phyloP scores from a whole-genome alignment of 768 basidiomycete genomes.

The Xerocomus brunneocitrinus region DNA sequence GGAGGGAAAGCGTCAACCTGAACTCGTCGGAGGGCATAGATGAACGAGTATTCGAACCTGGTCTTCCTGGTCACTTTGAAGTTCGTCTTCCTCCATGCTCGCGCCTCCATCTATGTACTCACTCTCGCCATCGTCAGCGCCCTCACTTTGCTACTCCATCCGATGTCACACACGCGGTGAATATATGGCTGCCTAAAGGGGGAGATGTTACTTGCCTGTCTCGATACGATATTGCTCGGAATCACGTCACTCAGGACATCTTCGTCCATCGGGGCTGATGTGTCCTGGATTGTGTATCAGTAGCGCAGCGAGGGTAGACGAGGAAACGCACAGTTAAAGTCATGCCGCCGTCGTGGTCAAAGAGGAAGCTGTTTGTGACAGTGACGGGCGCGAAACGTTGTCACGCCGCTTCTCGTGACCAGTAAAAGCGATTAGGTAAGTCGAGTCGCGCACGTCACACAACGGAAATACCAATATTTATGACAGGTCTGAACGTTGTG shows the following conservation, averaged over 20 bases:
- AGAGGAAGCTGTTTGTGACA: conserved; percentile 16
- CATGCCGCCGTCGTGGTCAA: conserved; percentile 24
- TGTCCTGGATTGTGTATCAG: conserved; percentile 15
- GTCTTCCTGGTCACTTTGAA: conserved; percentile 50
- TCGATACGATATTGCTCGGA: conserved; percentile 86
- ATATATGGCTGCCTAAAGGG: conserved; percentile 3
- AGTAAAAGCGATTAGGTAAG: too few species aligned
- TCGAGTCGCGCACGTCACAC: too few species aligned
- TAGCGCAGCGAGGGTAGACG: background rate
- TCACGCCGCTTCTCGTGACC: conserved; percentile 4
- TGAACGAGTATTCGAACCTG: conserved; percentile 19
- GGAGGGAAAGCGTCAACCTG: background rate
- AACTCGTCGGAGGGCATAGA: conserved; percentile 3
- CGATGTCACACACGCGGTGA: conserved; percentile 5
- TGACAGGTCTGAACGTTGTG: too few species aligned
- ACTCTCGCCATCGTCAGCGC: conserved; percentile 64
- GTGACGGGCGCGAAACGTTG: conserved; percentile 20
- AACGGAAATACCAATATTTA: too few species aligned
- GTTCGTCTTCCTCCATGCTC: conserved; percentile 57
- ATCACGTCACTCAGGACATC: conserved; percentile 89
- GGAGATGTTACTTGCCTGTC: conserved; percentile 52
- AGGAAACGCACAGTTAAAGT: conserved; percentile 19
- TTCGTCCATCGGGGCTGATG: conserved; percentile 44
- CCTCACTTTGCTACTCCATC: conserved; percentile 55
- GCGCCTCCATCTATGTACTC: conserved; percentile 59